These are phyloP conservation scores for Cystobasidium sp. DNA, from an alignment of 1,284 basidiomycete genomes.

Conservation along the genomic window DNA sequence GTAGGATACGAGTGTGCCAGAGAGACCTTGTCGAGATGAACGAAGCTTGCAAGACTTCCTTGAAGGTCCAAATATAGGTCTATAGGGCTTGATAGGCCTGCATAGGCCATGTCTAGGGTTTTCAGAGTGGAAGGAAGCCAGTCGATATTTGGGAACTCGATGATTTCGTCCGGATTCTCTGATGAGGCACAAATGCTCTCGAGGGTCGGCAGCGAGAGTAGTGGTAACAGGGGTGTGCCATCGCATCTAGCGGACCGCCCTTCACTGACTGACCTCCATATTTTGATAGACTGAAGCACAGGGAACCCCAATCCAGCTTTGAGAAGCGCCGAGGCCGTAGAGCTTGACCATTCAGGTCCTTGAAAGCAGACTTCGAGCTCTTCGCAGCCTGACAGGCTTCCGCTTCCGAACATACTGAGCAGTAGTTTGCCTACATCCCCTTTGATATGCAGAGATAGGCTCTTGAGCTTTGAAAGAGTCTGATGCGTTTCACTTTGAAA, in stretches of 20 bases:
- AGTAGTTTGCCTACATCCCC: background rate
- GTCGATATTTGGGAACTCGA: background rate
- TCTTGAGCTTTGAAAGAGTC: constrained; percentile 6
- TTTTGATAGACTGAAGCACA: background rate
- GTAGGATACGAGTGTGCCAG: background rate
- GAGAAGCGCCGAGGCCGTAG: background rate
- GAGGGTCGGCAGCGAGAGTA: background rate
- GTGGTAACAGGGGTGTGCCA: background rate
- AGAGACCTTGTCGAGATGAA: background rate
- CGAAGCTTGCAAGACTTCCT: background rate
- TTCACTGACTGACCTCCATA: background rate
- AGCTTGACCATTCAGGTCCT: background rate
- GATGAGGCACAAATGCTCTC: background rate
- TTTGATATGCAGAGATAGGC: background rate
- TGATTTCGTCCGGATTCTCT: background rate
- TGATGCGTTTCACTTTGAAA: background rate
- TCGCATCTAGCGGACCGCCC: background rate
- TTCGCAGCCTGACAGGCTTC: background rate
- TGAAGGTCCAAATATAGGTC: background rate
- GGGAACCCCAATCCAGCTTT: too few species aligned
- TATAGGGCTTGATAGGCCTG: background rate
- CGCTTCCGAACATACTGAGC: background rate
- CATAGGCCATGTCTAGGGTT: background rate
- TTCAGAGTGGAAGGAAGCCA: background rate
- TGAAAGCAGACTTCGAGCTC: constrained; percentile 7